Evolutionary conservation across 83 land plant genomes (phyloP), one percentile per base, ranked within the genome.

Genomic region (Picea abies): DNA sequence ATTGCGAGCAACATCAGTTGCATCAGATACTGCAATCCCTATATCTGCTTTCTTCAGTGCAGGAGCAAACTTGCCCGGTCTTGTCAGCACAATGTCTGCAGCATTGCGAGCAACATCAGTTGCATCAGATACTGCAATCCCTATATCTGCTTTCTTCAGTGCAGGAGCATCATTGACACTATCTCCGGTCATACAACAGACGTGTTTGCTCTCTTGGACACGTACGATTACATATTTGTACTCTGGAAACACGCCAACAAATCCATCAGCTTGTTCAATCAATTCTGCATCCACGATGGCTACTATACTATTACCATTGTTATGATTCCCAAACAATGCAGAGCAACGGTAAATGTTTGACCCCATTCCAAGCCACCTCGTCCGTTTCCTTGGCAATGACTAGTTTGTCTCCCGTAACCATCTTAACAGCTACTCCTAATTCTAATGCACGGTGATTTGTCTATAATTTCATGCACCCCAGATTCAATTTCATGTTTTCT

Each of bases 131-230:
- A 75, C 84, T 14, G 84, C 84, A 44, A 82, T 75, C 22, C 84
- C 84, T n/a, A 82, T 82, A 49, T 83, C 84, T 14, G 80, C 84
- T 32, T 63, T 77, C 56, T 83, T 83, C 39, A 85, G 58, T 15
- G 87, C 85, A 63, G 87, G 85, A n/a, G 87, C 87, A 65, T 85
- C 85, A 78, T 85, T 85, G 23, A 85, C 87, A 49, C 87, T 85
- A 77, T 85, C 87, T 9, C 87, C 87, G 1, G 87, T 85, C 84
- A 83, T 76, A 3, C 79, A 80, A 47, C 84, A 83, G 68, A 76
- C 75, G 79, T 83, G 80, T 68, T 83, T 83, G 80, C 79, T 80
- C 64, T 85, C 66, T 47, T 47, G 52, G 52, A 47, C 8, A 47
- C 52, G 52, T 7, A 47, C 52, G 9, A 47, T 47, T 8, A 47